Conservation (phyloP, 495 filamentous ascomycete species). For the Daldinia vernicosa region DNA sequence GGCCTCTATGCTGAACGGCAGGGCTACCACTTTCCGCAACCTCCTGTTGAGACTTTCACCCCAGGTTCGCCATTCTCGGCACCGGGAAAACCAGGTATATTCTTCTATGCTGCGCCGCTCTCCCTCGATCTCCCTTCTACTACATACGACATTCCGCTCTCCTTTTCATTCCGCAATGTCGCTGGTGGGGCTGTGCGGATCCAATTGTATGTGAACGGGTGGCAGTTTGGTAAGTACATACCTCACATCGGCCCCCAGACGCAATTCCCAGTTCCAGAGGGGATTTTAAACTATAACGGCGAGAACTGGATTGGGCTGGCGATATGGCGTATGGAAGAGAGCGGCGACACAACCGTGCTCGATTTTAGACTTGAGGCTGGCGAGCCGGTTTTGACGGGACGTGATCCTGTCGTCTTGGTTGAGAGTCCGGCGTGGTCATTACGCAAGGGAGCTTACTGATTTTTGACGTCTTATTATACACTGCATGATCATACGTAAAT, state of each 20-base stretch:
- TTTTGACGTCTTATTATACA: too few relatives aligned
- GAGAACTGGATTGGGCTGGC: slow-evolving; percentile 68
- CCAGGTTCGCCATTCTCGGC: slow-evolving; percentile 61
- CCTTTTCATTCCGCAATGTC: slow-evolving; percentile 65
- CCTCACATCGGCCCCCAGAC: slow-evolving; percentile 77
- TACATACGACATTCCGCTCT: slow-evolving; percentile 68
- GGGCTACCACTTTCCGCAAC: slow-evolving; percentile 72
- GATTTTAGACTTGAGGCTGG: slow-evolving; percentile 59
- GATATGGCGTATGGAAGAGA: slow-evolving; percentile 67
- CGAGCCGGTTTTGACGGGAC: slow-evolving; percentile 63
- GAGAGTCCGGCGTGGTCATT: slow-evolving; percentile 60
- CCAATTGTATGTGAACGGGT: slow-evolving; percentile 77
- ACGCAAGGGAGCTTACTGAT: slow-evolving; percentile 64
- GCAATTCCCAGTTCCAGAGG: slow-evolving; percentile 71
- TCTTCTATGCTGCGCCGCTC: slow-evolving; percentile 69
- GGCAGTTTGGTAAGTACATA: slow-evolving; percentile 74
- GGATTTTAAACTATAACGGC: slow-evolving; percentile 71
- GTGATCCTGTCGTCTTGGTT: slow-evolving; percentile 58
- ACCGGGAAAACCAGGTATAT: slow-evolving; percentile 62
- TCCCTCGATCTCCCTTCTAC: slow-evolving; percentile 62
- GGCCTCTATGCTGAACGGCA: slow-evolving; percentile 74
- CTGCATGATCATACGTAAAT: too few relatives aligned
- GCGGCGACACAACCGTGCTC: slow-evolving; percentile 63
- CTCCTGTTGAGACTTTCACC: slow-evolving; percentile 61
- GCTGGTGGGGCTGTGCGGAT: slow-evolving; percentile 59